A percentile compares a stretch with the other conserved stretches of the same genome.
phyloP scores from a whole-genome alignment of 805 yeast genomes.

The Starmerella floricola region DNA sequence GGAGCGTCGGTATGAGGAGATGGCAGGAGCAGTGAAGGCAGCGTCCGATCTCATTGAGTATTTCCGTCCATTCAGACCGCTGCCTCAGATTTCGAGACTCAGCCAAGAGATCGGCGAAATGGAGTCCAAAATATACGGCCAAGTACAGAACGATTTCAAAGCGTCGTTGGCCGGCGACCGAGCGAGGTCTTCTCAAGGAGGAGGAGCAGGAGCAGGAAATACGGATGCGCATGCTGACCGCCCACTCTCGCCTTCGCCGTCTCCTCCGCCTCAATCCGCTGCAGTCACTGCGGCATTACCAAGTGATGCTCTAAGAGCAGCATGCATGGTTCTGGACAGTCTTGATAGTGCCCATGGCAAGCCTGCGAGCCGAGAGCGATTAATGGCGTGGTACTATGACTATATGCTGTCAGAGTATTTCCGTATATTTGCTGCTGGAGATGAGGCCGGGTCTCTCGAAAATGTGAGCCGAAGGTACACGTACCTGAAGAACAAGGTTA shows the following conservation, averaged over 20 bases:
- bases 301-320: slow-evolving; percentile 30
- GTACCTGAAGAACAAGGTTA: slow-evolving; percentile 55
- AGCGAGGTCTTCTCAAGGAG: too few species aligned
- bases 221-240: too few species aligned
- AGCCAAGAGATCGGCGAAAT: slow-evolving; percentile 47
- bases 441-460: slow-evolving; percentile 91
- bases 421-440: slow-evolving; percentile 60
- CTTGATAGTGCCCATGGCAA: slow-evolving; percentile 33
- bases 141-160: slow-evolving; percentile 60
- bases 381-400: slow-evolving; percentile 62
- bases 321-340: slow-evolving; percentile 59
- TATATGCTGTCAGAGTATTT: slow-evolving; percentile 60
- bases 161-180: slow-evolving; percentile 18
- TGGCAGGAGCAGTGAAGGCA: slow-evolving; percentile 51
- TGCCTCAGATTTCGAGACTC: slow-evolving; percentile 62
- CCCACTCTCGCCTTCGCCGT: background rate
- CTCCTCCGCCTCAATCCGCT: background rate
- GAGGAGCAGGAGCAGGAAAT: too few species aligned
- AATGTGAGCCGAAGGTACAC: slow-evolving; percentile 71
- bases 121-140: slow-evolving; percentile 51
- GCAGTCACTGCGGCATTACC: slow-evolving; percentile 1
- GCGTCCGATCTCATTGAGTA: slow-evolving; percentile 59
- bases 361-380: slow-evolving; percentile 41
- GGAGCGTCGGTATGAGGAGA: slow-evolving; percentile 40
- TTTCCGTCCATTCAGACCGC: slow-evolving; percentile 70